Percentiles rank a stretch among this genome's conserved stretches.
These are phyloP conservation scores for Cryphonectria nitschkei DNA, from an alignment of 2,329 filamentous ascomycete genomes.

Conservation along the genomic window DNA sequence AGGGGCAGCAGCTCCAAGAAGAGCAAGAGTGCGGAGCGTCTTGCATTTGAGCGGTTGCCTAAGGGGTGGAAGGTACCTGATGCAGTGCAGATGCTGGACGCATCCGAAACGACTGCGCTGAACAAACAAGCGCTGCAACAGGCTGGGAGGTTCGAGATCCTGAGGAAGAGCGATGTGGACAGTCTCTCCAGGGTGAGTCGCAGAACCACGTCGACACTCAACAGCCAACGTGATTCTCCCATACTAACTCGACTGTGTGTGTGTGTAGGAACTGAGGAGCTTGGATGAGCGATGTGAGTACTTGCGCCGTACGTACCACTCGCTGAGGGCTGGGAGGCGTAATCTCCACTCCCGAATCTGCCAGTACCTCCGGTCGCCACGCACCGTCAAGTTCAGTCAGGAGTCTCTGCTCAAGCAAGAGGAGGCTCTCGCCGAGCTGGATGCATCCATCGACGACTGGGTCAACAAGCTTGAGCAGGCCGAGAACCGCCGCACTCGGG, in stretches of 20 bases:
- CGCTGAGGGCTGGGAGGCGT: slow-evolving; percentile 73
- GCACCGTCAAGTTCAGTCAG: slow-evolving; percentile 71
- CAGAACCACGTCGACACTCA: background rate
- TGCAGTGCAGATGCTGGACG: slow-evolving; percentile 51
- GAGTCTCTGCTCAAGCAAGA: slow-evolving; percentile 80
- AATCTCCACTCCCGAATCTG: slow-evolving; percentile 79
- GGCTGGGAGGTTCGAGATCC: slow-evolving; percentile 66
- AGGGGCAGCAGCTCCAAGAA: slow-evolving; percentile 48
- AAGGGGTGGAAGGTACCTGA: slow-evolving; percentile 59
- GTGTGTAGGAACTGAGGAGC: slow-evolving; percentile 66
- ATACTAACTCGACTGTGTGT: slow-evolving; percentile 8
- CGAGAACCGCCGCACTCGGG: slow-evolving; percentile 74
- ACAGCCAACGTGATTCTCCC: too few relatives aligned
- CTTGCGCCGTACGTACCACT: slow-evolving; percentile 75
- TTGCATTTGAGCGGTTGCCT: slow-evolving; percentile 64
- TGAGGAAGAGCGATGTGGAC: slow-evolving; percentile 65
- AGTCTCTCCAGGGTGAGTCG: slow-evolving; percentile 62
- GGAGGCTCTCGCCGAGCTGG: slow-evolving; percentile 76
- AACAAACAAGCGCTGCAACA: slow-evolving; percentile 66
- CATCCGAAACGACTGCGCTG: slow-evolving; percentile 54
- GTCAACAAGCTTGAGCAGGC: slow-evolving; percentile 78
- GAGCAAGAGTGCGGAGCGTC: slow-evolving; percentile 55
- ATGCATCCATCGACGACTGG: slow-evolving; percentile 80
- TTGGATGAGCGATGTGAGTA: slow-evolving; percentile 81
- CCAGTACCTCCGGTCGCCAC: slow-evolving; percentile 73